phyloP scores from a whole-genome alignment of 83 land plant genomes.

The Picea engelmannii region DNA sequence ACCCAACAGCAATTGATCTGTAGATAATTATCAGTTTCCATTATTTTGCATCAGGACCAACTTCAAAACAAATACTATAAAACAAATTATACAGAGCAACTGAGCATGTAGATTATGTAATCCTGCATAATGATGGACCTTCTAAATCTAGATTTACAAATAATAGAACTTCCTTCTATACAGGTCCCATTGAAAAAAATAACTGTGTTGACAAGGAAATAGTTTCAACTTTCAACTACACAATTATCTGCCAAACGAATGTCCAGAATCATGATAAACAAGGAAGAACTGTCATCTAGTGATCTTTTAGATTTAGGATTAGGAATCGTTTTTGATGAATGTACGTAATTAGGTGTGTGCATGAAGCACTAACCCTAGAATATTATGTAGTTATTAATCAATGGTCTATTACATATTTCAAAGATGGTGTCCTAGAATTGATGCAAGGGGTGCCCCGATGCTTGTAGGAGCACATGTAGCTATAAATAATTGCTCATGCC shows the following conservation, averaged over 20 bases:
- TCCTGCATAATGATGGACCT: slow-evolving; percentile 3
- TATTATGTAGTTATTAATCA: neutral
- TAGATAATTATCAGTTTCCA: neutral
- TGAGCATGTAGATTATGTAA: neutral
- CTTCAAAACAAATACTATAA: neutral
- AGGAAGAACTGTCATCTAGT: neutral
- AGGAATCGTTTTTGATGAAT: neutral
- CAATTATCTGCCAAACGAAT: neutral
- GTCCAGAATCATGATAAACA: neutral
- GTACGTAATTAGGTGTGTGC: neutral
- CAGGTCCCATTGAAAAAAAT: neutral
- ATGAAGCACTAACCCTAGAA: slow-evolving; percentile 1
- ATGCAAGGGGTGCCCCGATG: neutral
- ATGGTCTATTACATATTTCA: neutral
- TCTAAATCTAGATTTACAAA: neutral
- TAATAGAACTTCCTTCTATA: neutral
- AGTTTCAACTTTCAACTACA: neutral
- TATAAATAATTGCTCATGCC: neutral
- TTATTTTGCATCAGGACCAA: neutral
- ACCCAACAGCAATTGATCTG: slow-evolving; percentile 75
- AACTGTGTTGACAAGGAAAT: neutral
- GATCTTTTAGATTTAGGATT: neutral
- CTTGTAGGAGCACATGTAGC: neutral
- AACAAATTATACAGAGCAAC: neutral
- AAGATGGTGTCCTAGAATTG: neutral